phyloP scores from a whole-genome alignment of 1,284 basidiomycete species.

The Pyrrhoderma lamaoense region DNA sequence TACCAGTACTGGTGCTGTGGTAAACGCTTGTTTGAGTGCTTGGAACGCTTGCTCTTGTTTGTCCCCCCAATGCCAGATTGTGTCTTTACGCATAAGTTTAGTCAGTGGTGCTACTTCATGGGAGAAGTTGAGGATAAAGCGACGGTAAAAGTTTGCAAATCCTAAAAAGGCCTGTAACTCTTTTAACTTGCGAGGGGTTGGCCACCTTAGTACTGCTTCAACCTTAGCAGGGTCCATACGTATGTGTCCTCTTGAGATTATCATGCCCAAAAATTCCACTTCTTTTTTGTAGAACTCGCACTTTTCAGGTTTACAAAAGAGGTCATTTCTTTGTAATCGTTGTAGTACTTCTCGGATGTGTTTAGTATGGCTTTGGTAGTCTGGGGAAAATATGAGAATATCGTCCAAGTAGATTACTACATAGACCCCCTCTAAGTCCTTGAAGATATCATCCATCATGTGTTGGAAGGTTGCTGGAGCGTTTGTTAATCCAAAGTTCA shows the following conservation, averaged over 20 bases:
- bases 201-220: no score
- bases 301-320: conserved; percentile 25
- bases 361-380: conserved; percentile 9
- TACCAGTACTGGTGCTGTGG: no score
- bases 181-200: no score
- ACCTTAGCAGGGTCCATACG: no score
- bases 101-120: background rate
- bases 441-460: conserved; percentile 15
- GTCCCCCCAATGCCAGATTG: conserved; percentile 21
- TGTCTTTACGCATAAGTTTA: conserved; percentile 15
- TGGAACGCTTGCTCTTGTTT: no score
- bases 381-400: background rate
- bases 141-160: conserved; percentile 22
- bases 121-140: conserved; percentile 19
- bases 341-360: no score
- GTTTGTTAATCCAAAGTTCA: conserved; percentile 34
- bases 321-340: conserved; percentile 3
- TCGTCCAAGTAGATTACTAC: background rate
- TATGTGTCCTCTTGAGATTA: no score
- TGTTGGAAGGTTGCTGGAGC: conserved; percentile 30
- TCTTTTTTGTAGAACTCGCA: conserved; percentile 24
- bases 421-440: conserved; percentile 3
- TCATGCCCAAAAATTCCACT: no score
- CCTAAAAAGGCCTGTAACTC: conserved; percentile 22
- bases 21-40: no score